Base-by-base conservation (phyloP, 805 yeast species). In the Saturnispora mendoncae region DNA sequence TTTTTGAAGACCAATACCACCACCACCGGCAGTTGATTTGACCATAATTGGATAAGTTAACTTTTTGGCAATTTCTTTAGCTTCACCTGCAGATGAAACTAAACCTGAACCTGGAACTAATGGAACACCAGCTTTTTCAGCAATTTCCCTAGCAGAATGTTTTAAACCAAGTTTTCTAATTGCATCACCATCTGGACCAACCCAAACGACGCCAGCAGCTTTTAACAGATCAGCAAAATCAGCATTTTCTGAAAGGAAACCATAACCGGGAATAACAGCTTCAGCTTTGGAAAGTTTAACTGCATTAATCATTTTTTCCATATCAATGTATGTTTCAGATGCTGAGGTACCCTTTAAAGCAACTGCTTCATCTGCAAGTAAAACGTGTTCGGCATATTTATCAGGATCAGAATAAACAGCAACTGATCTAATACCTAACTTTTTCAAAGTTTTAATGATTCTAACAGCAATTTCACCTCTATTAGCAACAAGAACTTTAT, bases 261-360 rank as follows among this genome's bases (percentile, higher is more conserved):
- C 98, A 58, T 92, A 90, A 45, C 98, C 98, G 5, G 98, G 98
- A 49, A 92, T 83, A 49, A 90, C 87, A n/a, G 97, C 97, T 58
- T 92, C 84, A 26, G 97, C 84, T 5, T 80, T 79, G 0, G 94
- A 71, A 40, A 72, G 69, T 58, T 84, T 84, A 38, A 96, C 95
- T 7, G 95, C 96, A 28, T 71, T 69, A 33, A 90, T 71, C 46
- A 90, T 83, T 66, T 90, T 87, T 31, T 88, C 94, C 48, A 82
- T 75, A 51, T 81, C 74, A 52, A 90, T 72, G 60, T 90, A 90
- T 1, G 97, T 87, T 59, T 90, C 94, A 18, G 95, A 87, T 15
- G 97, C 94, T 26, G 88, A 75, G 2, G 66, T 65, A 27, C 97
- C 97, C 50, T 80, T 71, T 49, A 90, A 67, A 25, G 92, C 78